Base-by-base conservation (phyloP, 768 basidiomycete species). In the Mycena venus region DNA sequence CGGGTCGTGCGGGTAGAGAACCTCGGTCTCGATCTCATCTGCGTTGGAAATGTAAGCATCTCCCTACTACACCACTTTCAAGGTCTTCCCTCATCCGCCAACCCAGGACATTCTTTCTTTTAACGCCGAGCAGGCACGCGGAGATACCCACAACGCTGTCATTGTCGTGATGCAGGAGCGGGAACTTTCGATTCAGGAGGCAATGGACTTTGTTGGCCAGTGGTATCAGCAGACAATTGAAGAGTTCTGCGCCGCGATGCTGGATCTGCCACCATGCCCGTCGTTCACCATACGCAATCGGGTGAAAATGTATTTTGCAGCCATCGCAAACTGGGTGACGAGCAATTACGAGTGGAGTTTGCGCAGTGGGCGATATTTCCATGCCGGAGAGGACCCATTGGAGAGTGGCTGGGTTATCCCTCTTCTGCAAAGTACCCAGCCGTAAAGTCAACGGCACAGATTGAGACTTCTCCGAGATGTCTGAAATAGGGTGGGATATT, bases 301-400 rank as follows among this genome's bases (percentile, higher is more conserved):
- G 17, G 23, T 66, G 12, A 36, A 53, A 19, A 53, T 14, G 11
- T 66, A 66, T 17, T 19, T 49, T 3, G 31, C 64, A 12, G 64
- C 19, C 34, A 53, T 67, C 15, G 53, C 53, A 6, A 56, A 55
- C 27, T 67, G 51, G 51, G 53, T 67, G 4, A 67, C 65, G 15
- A 21, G 51, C 4, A 67, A 67, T 29, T 55, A 56, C 23, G 65
- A 67, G 36, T 67, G 65, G 65, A 42, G 65, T 55, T 40, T 67
- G 29, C 55, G 15, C 5, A 34, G 31, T 21, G 55, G 55, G 7
- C 9, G 55, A 34, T 58, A 58, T 34, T 58, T 34, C 21, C 7
- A 31, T n/a, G 11, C 31, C 3, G 55, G 32, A 19, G 19, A 58
- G 21, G 55, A 58, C 17, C 55, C 31, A 9, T 8, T 21, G 31